Percentiles rank a stretch among this genome's conserved stretches.
phyloP scores from a whole-genome alignment of 345 rosid species.

The Triadica sebifera region DNA sequence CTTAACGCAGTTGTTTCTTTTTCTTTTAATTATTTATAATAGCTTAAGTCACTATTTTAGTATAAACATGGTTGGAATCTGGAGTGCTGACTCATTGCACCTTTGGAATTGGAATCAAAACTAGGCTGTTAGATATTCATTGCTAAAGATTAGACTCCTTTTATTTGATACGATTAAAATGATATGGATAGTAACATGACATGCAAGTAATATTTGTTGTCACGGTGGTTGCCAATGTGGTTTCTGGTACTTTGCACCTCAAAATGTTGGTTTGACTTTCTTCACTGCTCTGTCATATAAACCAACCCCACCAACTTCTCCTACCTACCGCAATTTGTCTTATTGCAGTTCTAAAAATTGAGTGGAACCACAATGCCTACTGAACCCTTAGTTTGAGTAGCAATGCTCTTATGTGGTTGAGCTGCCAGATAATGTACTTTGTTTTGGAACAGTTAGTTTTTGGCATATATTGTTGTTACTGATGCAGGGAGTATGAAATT shows the following conservation, averaged over 20 bases:
- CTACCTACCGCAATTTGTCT: neutral
- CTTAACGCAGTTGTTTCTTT: neutral
- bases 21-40: neutral
- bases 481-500: neutral
- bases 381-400: too few species aligned
- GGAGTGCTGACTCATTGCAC: neutral
- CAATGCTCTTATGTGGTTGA: neutral
- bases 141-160: neutral
- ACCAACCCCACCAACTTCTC: neutral
- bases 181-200: neutral
- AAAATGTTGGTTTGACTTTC: neutral
- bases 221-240: neutral
- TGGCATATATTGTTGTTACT: neutral
- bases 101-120: neutral
- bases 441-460: neutral
- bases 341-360: neutral
- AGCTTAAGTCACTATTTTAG: neutral
- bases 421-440: neutral
- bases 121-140: neutral
- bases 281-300: neutral
- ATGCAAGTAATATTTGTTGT: neutral
- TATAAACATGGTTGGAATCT: neutral
- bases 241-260: neutral
- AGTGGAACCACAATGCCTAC: neutral
- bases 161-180: neutral